Percentiles rank a stretch among this genome's conserved stretches.
phyloP scores from a whole-genome alignment of 768 basidiomycete genomes.

The Hypsizygus marmoreus region DNA sequence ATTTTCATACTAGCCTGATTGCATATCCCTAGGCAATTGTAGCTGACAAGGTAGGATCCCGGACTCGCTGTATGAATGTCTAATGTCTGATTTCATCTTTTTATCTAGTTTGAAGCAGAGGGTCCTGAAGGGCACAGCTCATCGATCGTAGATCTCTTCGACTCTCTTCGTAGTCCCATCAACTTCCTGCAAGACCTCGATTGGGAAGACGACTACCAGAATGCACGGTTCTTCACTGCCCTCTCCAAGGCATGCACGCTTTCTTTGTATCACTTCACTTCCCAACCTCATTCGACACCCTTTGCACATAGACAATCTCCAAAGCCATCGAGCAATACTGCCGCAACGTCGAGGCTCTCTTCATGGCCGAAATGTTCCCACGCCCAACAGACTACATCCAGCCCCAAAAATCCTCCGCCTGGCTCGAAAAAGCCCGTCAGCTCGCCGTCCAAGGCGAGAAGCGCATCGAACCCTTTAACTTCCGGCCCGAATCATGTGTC shows the following conservation, averaged over 20 bases:
- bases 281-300: background rate
- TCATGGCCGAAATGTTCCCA: slow-evolving; percentile 95
- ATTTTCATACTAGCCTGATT: slow-evolving; percentile 5
- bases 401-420: slow-evolving; percentile 84
- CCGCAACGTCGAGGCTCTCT: slow-evolving; percentile 80
- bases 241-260: slow-evolving; percentile 70
- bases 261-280: background rate
- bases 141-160: slow-evolving; percentile 96
- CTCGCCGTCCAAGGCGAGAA: slow-evolving; percentile 80
- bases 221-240: slow-evolving; percentile 87
- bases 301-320: slow-evolving; percentile 70
- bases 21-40: slow-evolving; percentile 56
- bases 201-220: slow-evolving; percentile 90
- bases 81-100: slow-evolving; percentile 5
- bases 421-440: slow-evolving; percentile 84
- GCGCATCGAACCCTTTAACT: slow-evolving; percentile 94
- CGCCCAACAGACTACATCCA: slow-evolving; percentile 76
- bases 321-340: slow-evolving; percentile 94
- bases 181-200: slow-evolving; percentile 85
- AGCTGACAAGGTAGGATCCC: slow-evolving; percentile 62
- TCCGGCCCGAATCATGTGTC: slow-evolving; percentile 90
- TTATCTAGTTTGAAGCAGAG: slow-evolving; percentile 71
- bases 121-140: slow-evolving; percentile 85
- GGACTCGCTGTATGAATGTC: background rate
- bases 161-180: slow-evolving; percentile 89